Conservation (phyloP, 768 basidiomycete genomes). For the Rhodotorula graminis region DNA sequence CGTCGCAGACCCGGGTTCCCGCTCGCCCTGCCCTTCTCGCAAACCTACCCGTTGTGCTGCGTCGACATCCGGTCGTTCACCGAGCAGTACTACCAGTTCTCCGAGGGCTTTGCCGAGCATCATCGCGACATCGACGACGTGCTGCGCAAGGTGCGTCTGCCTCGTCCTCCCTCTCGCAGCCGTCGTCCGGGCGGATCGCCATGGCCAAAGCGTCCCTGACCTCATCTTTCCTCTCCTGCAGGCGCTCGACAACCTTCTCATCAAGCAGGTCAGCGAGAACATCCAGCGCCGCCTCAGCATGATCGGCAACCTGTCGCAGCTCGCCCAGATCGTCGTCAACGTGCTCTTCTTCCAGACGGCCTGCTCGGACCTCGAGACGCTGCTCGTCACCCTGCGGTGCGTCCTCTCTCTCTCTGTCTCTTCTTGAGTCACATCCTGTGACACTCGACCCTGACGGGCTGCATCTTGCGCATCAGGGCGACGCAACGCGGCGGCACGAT, state of each 20-base stretch:
- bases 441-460: no score
- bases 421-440: no score
- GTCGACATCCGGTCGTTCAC: conserved; percentile 85
- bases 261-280: conserved; percentile 65
- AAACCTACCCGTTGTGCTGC: conserved; percentile 90
- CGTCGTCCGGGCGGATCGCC: no score
- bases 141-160: conserved; percentile 64
- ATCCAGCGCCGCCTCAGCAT: conserved; percentile 68
- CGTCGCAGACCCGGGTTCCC: conserved; percentile 59
- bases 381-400: conserved; percentile 71
- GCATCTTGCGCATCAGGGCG: conserved; percentile 53
- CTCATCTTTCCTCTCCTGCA: conserved; percentile 44
- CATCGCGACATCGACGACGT: conserved; percentile 88
- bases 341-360: conserved; percentile 84
- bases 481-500: conserved; percentile 74
- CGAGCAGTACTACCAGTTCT: conserved; percentile 91
- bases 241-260: conserved; percentile 81
- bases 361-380: conserved; percentile 73
- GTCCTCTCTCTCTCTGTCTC: neutral
- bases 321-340: conserved; percentile 88
- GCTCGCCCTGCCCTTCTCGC: conserved; percentile 82
- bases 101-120: conserved; percentile 88
- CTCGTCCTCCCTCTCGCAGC: conserved; percentile 7
- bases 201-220: neutral
- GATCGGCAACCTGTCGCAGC: conserved; percentile 77